Conservation (phyloP, 2,329 filamentous ascomycete genomes). For the Ceratocystis destructans region DNA sequence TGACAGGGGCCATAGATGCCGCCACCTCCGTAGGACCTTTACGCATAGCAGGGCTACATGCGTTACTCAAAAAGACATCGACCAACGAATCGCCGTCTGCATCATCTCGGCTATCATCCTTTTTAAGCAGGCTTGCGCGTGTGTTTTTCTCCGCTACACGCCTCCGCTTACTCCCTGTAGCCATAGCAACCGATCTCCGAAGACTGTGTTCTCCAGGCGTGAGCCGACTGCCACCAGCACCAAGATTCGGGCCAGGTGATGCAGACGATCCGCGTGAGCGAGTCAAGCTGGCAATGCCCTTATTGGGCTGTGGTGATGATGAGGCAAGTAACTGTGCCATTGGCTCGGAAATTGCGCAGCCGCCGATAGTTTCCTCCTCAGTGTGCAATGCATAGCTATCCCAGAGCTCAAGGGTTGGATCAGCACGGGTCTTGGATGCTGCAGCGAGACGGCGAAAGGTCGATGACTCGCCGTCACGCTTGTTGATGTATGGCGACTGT, state of each 20-base stretch:
- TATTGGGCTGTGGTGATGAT: conserved; percentile 52
- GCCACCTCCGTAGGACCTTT: conserved; percentile 1
- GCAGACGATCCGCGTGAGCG: neutral
- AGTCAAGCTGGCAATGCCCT: conserved; percentile 22
- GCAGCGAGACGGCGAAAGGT: conserved; percentile 18
- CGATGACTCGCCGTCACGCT: conserved; percentile 13
- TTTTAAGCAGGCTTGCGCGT: conserved; percentile 13
- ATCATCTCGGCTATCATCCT: neutral
- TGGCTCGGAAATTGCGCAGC: neutral
- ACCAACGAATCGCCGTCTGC: conserved; percentile 13
- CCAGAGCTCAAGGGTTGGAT: conserved; percentile 65
- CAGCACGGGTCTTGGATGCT: conserved; percentile 40
- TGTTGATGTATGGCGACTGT: conserved; percentile 41
- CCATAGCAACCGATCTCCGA: conserved; percentile 12
- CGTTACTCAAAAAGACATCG: conserved; percentile 18
- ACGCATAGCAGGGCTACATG: conserved; percentile 7
- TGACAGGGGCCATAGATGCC: neutral
- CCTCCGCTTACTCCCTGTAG: conserved; percentile 14
- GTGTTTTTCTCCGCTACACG: conserved; percentile 8
- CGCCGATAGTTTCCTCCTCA: conserved; percentile 23
- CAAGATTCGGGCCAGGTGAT: conserved; percentile 3
- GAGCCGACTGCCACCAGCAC: neutral
- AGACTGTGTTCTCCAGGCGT: conserved; percentile 9
- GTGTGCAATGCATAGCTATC: conserved; percentile 51
- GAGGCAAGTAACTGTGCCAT: conserved; percentile 28